Conservation (phyloP, 257 asterid genomes). For the Capsicum rhomboideum region DNA sequence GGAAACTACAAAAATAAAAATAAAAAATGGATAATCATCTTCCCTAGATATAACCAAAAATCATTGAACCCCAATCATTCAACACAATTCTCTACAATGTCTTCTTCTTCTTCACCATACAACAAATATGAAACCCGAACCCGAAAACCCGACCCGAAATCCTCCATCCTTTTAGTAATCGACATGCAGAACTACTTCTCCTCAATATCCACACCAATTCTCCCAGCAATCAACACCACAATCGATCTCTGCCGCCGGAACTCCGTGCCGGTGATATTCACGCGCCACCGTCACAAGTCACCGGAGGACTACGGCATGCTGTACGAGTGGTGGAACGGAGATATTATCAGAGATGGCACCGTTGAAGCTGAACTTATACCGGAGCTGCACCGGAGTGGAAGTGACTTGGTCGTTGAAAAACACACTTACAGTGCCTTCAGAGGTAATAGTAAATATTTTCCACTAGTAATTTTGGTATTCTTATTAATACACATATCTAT, state of each 20-base stretch:
- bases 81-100: not conserved
- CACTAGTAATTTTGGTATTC: too few relatives aligned
- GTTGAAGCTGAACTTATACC: conserved; percentile 43
- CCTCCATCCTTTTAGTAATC: conserved; percentile 46
- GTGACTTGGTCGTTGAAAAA: conserved; percentile 47
- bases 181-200: conserved; percentile 58
- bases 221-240: conserved; percentile 41
- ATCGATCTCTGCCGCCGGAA: conserved; percentile 51
- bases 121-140: conserved; percentile 43
- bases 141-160: conserved; percentile 43
- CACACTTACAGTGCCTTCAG: conserved; percentile 63
- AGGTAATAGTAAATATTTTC: too few relatives aligned
- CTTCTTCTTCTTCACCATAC: conserved; percentile 24
- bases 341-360: conserved; percentile 57
- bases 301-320: conserved; percentile 49
- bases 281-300: conserved; percentile 68
- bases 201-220: conserved; percentile 47
- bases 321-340: conserved; percentile 73
- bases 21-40: too few relatives aligned
- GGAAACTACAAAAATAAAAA: too few relatives aligned
- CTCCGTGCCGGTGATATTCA: conserved; percentile 57
- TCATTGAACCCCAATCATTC: not conserved
- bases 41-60: too few relatives aligned
- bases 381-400: conserved; percentile 21
- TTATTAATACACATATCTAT: too few relatives aligned